Conservation (phyloP, 805 yeast species). For the Metschnikowia henanensis region DNA sequence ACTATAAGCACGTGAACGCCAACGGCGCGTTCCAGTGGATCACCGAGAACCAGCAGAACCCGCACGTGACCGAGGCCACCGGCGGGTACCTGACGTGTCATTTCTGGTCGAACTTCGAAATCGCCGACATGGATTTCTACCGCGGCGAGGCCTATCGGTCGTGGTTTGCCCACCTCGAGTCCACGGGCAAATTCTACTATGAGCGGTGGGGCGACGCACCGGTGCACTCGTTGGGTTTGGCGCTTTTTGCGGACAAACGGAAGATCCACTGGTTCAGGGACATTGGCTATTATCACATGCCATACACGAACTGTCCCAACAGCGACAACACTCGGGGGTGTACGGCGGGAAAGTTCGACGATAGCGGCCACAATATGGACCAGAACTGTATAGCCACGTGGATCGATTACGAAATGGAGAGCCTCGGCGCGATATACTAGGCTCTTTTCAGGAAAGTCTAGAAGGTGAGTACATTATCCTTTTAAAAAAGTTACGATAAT, state of each 20-base stretch:
- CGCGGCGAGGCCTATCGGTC: constrained; percentile 63
- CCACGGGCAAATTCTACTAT: constrained; percentile 79
- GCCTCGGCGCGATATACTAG: constrained; percentile 10
- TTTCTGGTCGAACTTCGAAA: constrained; percentile 90
- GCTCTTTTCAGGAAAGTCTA: neutral
- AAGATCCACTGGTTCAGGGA: constrained; percentile 86
- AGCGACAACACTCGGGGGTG: constrained; percentile 48
- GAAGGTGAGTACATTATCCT: neutral
- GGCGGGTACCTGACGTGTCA: constrained; percentile 70
- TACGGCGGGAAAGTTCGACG: constrained; percentile 52
- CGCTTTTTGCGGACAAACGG: constrained; percentile 65
- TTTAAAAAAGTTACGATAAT: too few relatives aligned
- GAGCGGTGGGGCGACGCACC: constrained; percentile 97
- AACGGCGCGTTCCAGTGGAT: constrained; percentile 55
- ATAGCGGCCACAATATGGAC: constrained; percentile 49
- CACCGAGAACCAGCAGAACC: constrained; percentile 51
- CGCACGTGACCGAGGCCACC: constrained; percentile 40
- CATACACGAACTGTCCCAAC: constrained; percentile 76
- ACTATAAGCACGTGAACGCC: constrained; percentile 50
- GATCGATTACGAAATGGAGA: constrained; percentile 46
- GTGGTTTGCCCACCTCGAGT: constrained; percentile 65
- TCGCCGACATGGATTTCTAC: constrained; percentile 80
- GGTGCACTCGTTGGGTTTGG: constrained; percentile 75
- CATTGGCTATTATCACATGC: constrained; percentile 74
- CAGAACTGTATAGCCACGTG: constrained; percentile 79